Conservation (phyloP, 2,329 filamentous ascomycete genomes). For the Elsinoe perseae region DNA sequence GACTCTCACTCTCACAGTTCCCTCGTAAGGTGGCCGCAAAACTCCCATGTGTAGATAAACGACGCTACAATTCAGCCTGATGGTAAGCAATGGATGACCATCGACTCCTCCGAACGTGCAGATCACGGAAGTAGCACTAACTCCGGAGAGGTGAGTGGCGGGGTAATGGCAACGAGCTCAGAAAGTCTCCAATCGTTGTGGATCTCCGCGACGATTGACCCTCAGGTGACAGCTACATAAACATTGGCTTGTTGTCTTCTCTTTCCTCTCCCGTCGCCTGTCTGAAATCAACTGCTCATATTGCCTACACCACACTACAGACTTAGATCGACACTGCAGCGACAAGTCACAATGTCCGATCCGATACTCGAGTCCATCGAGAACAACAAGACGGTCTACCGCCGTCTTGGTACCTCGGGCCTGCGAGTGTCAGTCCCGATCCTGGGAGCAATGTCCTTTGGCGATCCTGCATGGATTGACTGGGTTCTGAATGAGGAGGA, state of each 20-base stretch:
- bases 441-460: slow-evolving; percentile 48
- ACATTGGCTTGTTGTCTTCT: background rate
- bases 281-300: background rate
- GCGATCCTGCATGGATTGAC: slow-evolving; percentile 34
- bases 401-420: slow-evolving; percentile 46
- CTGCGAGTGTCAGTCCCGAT: slow-evolving; percentile 51
- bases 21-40: no score
- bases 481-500: slow-evolving; percentile 37
- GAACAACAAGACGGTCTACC: slow-evolving; percentile 44
- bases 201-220: background rate
- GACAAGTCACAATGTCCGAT: background rate
- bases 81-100: no score
- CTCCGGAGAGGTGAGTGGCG: background rate
- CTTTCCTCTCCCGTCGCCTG: background rate
- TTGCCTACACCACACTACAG: background rate
- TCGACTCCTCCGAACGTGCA: background rate
- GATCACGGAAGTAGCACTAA: background rate
- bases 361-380: slow-evolving; percentile 30
- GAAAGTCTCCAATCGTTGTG: background rate
- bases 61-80: no score
- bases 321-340: background rate
- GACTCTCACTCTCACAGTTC: no score
- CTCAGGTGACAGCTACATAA: slow-evolving; percentile 2
- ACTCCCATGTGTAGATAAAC: no score
- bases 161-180: background rate